Evolutionary conservation across 129 eudicot species (phyloP), one percentile per base, ranked within the genome.

Genomic region (Lonicera japonica): DNA sequence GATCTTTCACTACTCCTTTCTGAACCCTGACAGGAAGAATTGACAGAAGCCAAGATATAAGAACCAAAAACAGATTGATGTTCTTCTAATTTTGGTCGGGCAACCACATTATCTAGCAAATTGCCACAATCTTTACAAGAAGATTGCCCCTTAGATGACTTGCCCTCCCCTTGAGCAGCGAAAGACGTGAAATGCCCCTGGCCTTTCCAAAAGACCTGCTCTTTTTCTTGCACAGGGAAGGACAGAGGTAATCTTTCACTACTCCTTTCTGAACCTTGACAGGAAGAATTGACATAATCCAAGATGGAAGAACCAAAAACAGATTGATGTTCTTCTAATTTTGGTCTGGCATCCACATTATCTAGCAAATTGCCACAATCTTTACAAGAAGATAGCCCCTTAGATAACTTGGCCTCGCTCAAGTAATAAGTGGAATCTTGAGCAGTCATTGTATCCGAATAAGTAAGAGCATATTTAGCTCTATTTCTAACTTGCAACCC

Each of bases 81-180:
- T 36, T 69, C 80, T 69, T 70, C 78, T 25, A 38, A n/a, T 39
- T 52, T 67, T 18, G 68, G 63, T 60, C 63, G 56, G 21, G 68
- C 52, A 19, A 73, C 81, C 34, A 59, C n/a, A 56, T 52, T 53
- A 63, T 81, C 82, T 21, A 79, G 36, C 68, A 69, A 38, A 75
- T 60, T 71, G 55, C 84, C 86, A 74, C 89, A 82, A 60, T 70
- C 75, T 56, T 70, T 78, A 64, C 96, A 89, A 58, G 85, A 73
- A 7, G 78, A 54, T 14, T 73, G 78, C 5, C 67, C 78, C 36
- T 48, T 61, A 61, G 19, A 22, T 18, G 38, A 41, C 66, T 23
- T 39, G 16, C 40, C 25, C 1, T 1, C 71, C n/a, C n/a, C 45
- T 51, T 58, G 56, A 64, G 56, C 62, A 39, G 70, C 22, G 18